Evolutionary conservation across 768 basidiomycete genomes (phyloP).

Genomic region (Suillus fuscotomentosus): DNA sequence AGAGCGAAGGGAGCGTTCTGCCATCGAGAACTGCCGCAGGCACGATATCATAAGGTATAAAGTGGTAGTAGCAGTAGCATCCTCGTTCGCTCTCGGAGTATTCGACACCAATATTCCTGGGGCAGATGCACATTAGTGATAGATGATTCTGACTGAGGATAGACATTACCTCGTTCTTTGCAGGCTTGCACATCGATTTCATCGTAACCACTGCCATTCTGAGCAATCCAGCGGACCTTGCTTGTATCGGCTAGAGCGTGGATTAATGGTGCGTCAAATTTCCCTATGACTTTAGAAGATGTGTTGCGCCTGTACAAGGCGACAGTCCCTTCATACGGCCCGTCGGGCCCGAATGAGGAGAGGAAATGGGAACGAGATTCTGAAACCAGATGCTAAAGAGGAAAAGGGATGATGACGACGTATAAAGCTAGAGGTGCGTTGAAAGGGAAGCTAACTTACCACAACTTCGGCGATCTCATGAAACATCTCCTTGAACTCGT

Average conservation of each 20-base stretch:
- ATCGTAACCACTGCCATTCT: slow-evolving; percentile 88
- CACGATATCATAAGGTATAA: slow-evolving; percentile 74
- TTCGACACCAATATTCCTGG: slow-evolving; percentile 76
- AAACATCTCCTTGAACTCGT: slow-evolving; percentile 62
- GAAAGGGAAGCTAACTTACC: slow-evolving; percentile 43
- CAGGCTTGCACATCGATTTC: slow-evolving; percentile 73
- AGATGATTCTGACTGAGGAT: not conserved
- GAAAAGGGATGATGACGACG: not conserved
- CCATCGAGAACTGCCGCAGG: slow-evolving; percentile 64
- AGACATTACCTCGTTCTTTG: slow-evolving; percentile 57
- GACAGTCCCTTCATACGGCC: slow-evolving; percentile 69
- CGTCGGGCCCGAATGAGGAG: slow-evolving; percentile 53
- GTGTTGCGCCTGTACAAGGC: slow-evolving; percentile 77
- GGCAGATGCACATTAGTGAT: not conserved
- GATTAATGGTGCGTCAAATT: slow-evolving; percentile 78
- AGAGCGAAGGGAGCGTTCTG: slow-evolving; percentile 50
- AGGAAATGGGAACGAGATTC: slow-evolving; percentile 63
- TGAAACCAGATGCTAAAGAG: slow-evolving; percentile 46
- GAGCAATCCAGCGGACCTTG: slow-evolving; percentile 75
- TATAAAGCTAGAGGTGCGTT: not conserved
- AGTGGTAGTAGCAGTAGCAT: slow-evolving; percentile 82
- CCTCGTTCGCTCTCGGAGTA: slow-evolving; percentile 82
- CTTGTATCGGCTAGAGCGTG: slow-evolving; percentile 50
- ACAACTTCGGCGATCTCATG: slow-evolving; percentile 67
- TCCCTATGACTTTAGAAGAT: slow-evolving; percentile 59